These are phyloP conservation scores for Sporothrix pallida DNA, from an alignment of 2,329 filamentous ascomycete genomes.

Conservation along the genomic window DNA sequence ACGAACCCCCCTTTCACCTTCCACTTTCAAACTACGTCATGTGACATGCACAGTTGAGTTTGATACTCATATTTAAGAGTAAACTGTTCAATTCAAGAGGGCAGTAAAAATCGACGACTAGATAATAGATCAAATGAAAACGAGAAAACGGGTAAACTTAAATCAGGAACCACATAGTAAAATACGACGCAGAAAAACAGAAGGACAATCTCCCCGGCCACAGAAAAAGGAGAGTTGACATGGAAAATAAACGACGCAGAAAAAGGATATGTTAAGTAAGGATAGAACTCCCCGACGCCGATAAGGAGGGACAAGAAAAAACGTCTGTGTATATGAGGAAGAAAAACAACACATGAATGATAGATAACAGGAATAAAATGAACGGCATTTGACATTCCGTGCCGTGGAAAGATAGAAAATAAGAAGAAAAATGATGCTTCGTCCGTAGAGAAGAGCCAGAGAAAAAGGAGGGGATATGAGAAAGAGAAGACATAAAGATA, in stretches of 20 bases:
- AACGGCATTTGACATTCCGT: constrained; percentile 17
- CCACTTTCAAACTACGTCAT: constrained; percentile 15
- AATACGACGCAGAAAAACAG: too few species aligned
- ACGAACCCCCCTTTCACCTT: not conserved
- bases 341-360: not conserved
- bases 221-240: not conserved
- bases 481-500: not conserved
- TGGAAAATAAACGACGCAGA: not conserved
- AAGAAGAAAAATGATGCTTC: constrained; percentile 11
- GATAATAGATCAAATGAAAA: not conserved
- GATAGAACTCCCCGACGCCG: constrained; percentile 24
- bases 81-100: constrained; percentile 19
- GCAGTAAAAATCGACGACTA: not conserved
- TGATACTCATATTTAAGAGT: not conserved
- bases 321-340: constrained; percentile 1
- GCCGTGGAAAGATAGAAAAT: not conserved
- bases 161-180: too few species aligned
- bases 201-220: too few species aligned
- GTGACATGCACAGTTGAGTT: not conserved
- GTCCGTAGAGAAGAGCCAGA: constrained; percentile 1
- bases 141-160: not conserved
- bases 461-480: not conserved
- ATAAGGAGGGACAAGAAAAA: constrained; percentile 21
- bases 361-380: not conserved
- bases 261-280: not conserved